Evolutionary conservation across 2,329 filamentous ascomycete genomes (phyloP), one percentile per base, ranked within the genome.

Genomic region (Phaeosphaeria sp.): DNA sequence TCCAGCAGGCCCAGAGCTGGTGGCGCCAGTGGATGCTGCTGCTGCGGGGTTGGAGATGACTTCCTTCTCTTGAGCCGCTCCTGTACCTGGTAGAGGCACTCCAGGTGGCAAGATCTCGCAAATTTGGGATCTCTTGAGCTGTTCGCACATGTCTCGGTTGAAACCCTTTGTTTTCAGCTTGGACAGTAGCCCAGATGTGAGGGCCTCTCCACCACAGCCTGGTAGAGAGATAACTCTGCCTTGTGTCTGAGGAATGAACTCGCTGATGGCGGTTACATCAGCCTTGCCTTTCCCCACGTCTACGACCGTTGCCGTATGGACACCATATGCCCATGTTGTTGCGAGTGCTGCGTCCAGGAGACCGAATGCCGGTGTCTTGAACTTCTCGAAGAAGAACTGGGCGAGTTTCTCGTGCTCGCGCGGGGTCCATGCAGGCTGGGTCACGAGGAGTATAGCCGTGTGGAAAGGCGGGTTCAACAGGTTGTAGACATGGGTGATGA

Each of bases 301-400:
- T 22, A 99, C 84, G 20, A 99, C 87, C 0, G 92, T 95, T 70
- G 95, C 89, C 67, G 87, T 92, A 30, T 89, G 84, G 27, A 93
- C 85, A 11, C 92, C 93, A 72, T 96, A 98, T 55, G 95, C 88
- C 71, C 87, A 89, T 56, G 82, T 89, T 0, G 92, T 90, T 23
- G 95, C 93, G 47, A 96, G 80, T 2, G 92, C 93, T 67, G 92
- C 90, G 78, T 98, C 91, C 81, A 99, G 90, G 62, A 98, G 84
- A 68, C 90, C 93, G 51, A 99, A 90, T 0, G 92, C 93, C 0
- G 95, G 95, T 0, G 92, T 95, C 80, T 94, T 95, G 74, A 96
- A 97, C 79, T 95, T 96, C 79, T 99, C 95, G 72, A 99, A 99
- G 64, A 98, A 87, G 81, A 97, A 99, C 62, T 95, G 92, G 15